A percentile compares a stretch with the other conserved stretches of the same genome.
These are phyloP conservation scores for Eustoma russellianum DNA, from an alignment of 257 asterid genomes.

Conservation along the genomic window DNA sequence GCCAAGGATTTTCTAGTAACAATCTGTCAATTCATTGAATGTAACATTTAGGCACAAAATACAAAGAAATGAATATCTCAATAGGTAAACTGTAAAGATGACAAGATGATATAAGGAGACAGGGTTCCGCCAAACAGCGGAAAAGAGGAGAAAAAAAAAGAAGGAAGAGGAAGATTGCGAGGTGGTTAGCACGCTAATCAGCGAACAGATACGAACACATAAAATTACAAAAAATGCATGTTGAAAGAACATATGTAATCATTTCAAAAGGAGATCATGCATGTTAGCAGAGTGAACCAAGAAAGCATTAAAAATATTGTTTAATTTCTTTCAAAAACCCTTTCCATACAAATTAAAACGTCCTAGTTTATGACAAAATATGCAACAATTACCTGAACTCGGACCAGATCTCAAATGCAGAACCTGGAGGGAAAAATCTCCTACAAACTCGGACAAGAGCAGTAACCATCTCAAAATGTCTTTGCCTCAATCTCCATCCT, in stretches of 20 bases:
- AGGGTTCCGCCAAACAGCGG: too few relatives aligned
- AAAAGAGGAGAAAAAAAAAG: too few relatives aligned
- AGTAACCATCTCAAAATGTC: constrained; percentile 78
- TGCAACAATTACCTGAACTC: constrained; percentile 62
- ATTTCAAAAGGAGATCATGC: too few relatives aligned
- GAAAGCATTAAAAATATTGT: too few relatives aligned
- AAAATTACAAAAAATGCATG: neutral
- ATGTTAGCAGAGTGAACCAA: too few relatives aligned
- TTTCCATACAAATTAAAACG: constrained; percentile 3
- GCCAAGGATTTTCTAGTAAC: constrained; percentile 95
- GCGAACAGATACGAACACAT: neutral
- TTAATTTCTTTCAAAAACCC: neutral
- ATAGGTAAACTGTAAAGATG: too few relatives aligned
- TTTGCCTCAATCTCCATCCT: constrained; percentile 95
- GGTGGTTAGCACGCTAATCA: neutral
- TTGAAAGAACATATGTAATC: too few relatives aligned
- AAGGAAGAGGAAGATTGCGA: neutral
- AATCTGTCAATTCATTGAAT: constrained; percentile 46
- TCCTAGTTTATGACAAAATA: neutral
- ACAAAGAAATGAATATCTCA: neutral
- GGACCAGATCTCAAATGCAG: constrained; percentile 90
- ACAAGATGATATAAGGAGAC: too few relatives aligned
- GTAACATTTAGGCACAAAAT: constrained; percentile 10
- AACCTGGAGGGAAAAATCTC: constrained; percentile 81
- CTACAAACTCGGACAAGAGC: constrained; percentile 89